Evolutionary conservation across 805 yeast species (phyloP).

Genomic region (Candida orba): DNA sequence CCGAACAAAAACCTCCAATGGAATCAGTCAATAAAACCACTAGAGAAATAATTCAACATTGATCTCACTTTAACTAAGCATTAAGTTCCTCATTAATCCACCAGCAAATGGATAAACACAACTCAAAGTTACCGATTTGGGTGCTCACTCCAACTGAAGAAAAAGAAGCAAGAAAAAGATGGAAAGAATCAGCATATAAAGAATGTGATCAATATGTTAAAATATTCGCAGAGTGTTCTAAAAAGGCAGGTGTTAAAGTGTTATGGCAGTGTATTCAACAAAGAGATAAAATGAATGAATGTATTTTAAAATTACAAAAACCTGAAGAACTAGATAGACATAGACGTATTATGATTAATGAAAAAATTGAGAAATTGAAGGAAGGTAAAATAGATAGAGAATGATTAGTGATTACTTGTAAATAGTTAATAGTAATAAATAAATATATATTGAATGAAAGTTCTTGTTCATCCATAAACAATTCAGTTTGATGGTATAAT

Average conservation of each 20-base stretch:
- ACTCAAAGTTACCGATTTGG: conserved; percentile 57
- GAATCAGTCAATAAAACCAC: too few species aligned
- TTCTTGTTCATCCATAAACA: too few species aligned
- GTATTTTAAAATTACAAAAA: conserved; percentile 55
- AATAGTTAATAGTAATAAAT: not conserved
- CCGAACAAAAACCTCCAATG: too few species aligned
- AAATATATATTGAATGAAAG: not conserved
- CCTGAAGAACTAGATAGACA: conserved; percentile 63
- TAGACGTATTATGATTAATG: conserved; percentile 54
- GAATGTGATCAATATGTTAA: conserved; percentile 64
- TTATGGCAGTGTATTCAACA: conserved; percentile 59
- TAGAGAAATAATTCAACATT: too few species aligned
- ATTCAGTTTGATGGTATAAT: not conserved
- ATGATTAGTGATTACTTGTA: too few species aligned
- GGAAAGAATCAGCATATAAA: conserved; percentile 61
- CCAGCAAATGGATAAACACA: conserved; percentile 18
- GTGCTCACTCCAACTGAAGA: conserved; percentile 72
- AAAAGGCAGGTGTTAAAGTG: conserved; percentile 53
- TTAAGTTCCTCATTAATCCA: too few species aligned
- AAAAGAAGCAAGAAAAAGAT: conserved; percentile 59
- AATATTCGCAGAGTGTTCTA: conserved; percentile 61
- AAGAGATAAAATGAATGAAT: conserved; percentile 51
- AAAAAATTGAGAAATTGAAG: conserved; percentile 31
- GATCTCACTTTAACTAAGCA: too few species aligned
- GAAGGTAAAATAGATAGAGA: not conserved